phyloP scores from a whole-genome alignment of 2,329 filamentous ascomycete species.

The Trichoderma oligosporum region DNA sequence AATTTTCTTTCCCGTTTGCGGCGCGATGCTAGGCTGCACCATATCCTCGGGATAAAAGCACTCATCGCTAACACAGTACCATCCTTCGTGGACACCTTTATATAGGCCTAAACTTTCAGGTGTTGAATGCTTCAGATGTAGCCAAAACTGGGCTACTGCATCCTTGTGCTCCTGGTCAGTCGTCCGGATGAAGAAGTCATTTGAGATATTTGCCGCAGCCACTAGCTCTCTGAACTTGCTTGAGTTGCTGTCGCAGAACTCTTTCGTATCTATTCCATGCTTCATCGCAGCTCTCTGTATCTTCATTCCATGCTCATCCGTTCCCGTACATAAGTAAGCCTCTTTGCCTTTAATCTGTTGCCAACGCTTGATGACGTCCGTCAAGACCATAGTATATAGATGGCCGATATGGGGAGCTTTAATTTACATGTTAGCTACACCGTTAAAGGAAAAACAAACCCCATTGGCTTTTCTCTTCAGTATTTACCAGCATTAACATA shows the following conservation, averaged over 20 bases:
- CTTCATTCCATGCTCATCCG: conserved; percentile 97
- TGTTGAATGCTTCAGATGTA: conserved; percentile 56
- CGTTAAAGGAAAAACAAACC: neutral
- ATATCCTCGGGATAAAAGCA: conserved; percentile 82
- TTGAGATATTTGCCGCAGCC: conserved; percentile 61
- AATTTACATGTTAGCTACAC: neutral
- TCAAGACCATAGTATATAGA: conserved; percentile 85
- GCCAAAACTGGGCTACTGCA: conserved; percentile 88
- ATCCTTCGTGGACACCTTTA: conserved; percentile 80
- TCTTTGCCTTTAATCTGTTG: conserved; percentile 67
- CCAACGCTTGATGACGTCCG: conserved; percentile 92
- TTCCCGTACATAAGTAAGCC: conserved; percentile 81
- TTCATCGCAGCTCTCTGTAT: conserved; percentile 80
- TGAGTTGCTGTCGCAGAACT: conserved; percentile 85
- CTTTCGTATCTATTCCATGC: conserved; percentile 67
- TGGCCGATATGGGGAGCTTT: conserved; percentile 90
- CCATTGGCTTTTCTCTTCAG: neutral
- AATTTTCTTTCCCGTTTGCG: conserved; percentile 75
- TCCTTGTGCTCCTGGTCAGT: conserved; percentile 78
- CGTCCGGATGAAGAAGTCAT: conserved; percentile 89
- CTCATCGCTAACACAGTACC: conserved; percentile 97
- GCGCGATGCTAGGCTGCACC: conserved; percentile 71
- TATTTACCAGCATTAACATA: conserved; percentile 89
- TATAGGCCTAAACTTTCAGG: conserved; percentile 72
- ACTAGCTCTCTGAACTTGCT: conserved; percentile 76